These are phyloP conservation scores for Helminthosporium solani DNA, from an alignment of 2,329 filamentous ascomycete species.

Conservation along the genomic window DNA sequence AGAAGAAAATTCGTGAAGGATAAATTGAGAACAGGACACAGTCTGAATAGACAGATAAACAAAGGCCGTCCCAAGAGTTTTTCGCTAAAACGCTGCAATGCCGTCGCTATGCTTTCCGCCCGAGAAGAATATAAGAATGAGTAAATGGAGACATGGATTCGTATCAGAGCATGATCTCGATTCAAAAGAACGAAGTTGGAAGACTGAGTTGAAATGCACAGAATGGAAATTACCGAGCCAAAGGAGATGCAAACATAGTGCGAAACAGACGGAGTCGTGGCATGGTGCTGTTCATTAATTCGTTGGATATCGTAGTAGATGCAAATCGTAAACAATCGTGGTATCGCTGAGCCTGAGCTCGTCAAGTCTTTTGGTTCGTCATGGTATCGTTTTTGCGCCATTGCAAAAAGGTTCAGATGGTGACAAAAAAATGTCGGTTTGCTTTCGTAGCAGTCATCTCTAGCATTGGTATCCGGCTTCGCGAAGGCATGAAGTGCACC, in stretches of 20 bases:
- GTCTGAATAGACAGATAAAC: slow-evolving; percentile 6
- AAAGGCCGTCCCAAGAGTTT: slow-evolving; percentile 7
- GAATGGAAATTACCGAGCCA: slow-evolving; percentile 1
- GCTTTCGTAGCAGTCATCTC: slow-evolving; percentile 3
- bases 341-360: slow-evolving; percentile 41
- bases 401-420: slow-evolving; percentile 5
- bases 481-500: slow-evolving; percentile 46
- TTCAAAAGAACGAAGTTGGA: slow-evolving; percentile 5
- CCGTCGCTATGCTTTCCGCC: slow-evolving; percentile 39
- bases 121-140: slow-evolving; percentile 13
- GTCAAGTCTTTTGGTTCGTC: slow-evolving; percentile 35
- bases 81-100: slow-evolving; percentile 38
- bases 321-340: slow-evolving; percentile 25
- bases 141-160: slow-evolving; percentile 14
- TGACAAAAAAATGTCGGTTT: slow-evolving; percentile 5
- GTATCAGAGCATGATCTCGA: slow-evolving; percentile 11
- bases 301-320: slow-evolving; percentile 10
- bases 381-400: slow-evolving; percentile 17
- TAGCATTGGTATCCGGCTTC: slow-evolving; percentile 43
- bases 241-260: slow-evolving; percentile 3
- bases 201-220: slow-evolving; percentile 6
- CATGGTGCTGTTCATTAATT: slow-evolving; percentile 11
- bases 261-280: slow-evolving; percentile 8
- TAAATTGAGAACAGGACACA: not conserved
- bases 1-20: slow-evolving; percentile 4